These are phyloP conservation scores for Trichophyton simii DNA, from an alignment of 2,329 filamentous ascomycete genomes.

Conservation along the genomic window DNA sequence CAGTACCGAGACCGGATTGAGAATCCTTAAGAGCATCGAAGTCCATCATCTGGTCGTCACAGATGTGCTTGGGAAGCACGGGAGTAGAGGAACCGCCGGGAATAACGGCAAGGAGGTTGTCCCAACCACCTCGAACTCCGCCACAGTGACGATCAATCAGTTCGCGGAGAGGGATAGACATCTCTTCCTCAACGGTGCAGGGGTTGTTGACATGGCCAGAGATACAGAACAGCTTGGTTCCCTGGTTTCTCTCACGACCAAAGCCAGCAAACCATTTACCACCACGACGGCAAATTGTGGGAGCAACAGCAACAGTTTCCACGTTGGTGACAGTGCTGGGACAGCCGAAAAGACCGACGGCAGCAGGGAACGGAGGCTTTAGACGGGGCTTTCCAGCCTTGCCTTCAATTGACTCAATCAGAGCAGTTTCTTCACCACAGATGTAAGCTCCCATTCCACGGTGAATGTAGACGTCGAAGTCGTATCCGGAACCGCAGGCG, in stretches of 20 bases:
- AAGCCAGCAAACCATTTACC: slow-evolving; percentile 87
- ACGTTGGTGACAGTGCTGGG: slow-evolving; percentile 97
- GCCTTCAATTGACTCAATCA: slow-evolving; percentile 96
- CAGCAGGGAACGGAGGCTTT: slow-evolving; percentile 96
- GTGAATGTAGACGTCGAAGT: slow-evolving; percentile 95
- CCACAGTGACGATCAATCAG: slow-evolving; percentile 98
- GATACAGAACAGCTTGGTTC: slow-evolving; percentile 97
- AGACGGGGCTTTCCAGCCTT: slow-evolving; percentile 97
- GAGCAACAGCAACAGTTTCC: slow-evolving; percentile 88
- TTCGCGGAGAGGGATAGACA: slow-evolving; percentile 92
- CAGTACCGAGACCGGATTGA: slow-evolving; percentile 92
- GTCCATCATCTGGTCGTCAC: slow-evolving; percentile 96
- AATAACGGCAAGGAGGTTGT: slow-evolving; percentile 90
- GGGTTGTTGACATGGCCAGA: slow-evolving; percentile 99
- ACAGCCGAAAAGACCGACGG: slow-evolving; percentile 94
- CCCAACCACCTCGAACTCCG: slow-evolving; percentile 92
- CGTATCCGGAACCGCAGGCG: slow-evolving; percentile 89
- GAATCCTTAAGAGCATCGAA: slow-evolving; percentile 97
- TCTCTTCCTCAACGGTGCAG: slow-evolving; percentile 95
- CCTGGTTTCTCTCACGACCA: slow-evolving; percentile 88
- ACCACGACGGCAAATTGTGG: slow-evolving; percentile 88
- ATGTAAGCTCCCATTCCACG: slow-evolving; percentile 96
- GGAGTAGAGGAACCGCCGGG: slow-evolving; percentile 94
- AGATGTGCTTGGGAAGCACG: slow-evolving; percentile 77
- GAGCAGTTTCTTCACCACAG: slow-evolving; percentile 92